Conservation (phyloP, 2,329 filamentous ascomycete species). For the Calonectria multiphialidica region DNA sequence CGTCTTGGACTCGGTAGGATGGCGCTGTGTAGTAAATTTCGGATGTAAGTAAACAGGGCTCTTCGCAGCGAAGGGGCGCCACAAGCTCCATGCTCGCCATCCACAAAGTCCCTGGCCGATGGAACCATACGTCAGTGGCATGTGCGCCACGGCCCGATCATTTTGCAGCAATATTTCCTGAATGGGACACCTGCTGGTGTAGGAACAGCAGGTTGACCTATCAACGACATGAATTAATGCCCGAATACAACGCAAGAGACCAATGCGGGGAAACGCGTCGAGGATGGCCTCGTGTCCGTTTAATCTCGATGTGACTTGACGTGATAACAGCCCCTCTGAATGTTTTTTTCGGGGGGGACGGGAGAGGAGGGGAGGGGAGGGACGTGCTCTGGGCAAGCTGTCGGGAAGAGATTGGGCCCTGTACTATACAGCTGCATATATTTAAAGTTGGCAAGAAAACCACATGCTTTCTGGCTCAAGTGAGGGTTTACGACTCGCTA, state of each 20-base stretch:
- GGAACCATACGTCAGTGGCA: slow-evolving; percentile 37
- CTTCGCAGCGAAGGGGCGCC: slow-evolving; percentile 2
- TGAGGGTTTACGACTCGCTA: not conserved
- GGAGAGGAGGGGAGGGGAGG: not conserved
- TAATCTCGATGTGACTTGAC: slow-evolving; percentile 1
- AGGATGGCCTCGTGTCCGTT: slow-evolving; percentile 5
- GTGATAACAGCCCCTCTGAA: not conserved
- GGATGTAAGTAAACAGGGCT: not conserved
- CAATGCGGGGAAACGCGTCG: not conserved
- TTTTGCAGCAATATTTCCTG: slow-evolving; percentile 14
- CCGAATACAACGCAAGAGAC: slow-evolving; percentile 9
- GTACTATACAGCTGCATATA: not conserved
- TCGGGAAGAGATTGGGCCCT: not conserved
- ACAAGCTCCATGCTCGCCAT: slow-evolving; percentile 27
- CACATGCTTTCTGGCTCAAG: not conserved
- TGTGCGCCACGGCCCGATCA: slow-evolving; percentile 28
- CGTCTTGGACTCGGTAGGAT: not conserved
- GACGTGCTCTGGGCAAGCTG: not conserved
- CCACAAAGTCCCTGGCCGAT: slow-evolving; percentile 26
- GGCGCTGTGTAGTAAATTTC: not conserved
- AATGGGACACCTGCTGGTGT: slow-evolving; percentile 18
- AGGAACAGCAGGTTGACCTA: slow-evolving; percentile 15
- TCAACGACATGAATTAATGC: slow-evolving; percentile 10
- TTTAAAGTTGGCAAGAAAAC: not conserved
- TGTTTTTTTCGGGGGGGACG: not conserved